Evolutionary conservation across 345 rosid species (phyloP), one percentile per base, ranked within the genome.

Genomic region (Limnanthes douglasii): DNA sequence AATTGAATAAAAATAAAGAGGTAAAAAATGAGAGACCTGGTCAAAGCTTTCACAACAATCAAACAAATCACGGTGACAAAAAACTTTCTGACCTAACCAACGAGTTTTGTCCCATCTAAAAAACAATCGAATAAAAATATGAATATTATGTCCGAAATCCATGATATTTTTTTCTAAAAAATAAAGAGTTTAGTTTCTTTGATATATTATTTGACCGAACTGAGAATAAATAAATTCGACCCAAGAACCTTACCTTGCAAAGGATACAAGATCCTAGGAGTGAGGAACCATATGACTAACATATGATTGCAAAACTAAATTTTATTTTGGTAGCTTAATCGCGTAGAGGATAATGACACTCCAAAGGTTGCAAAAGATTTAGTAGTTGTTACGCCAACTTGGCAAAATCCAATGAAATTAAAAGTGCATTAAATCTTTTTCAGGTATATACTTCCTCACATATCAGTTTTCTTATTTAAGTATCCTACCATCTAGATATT

Each of bases 401-500:
- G 74, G 92, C 95, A 65, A 37, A 85, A 72, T 31, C 98, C 95
- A 8, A 95, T 90, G 65, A 79, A 90, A 50, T 84, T 90, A 64
- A 90, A 90, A 95, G 80, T 84, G 5, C 86, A 58, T 64, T 90
- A 79, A 49, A 90, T 84, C 72, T 94, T 72, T 64, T 95, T 95
- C 0, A 84, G 92, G 4, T 94, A 94, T 56, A 75, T 68, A 21
- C 37, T 37, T 46, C 80, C 95, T n/a, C 68, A 50, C 34, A 90
- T 72, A 51, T 79, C 85, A 28, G 86, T 66, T 49, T 45, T 67
- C 54, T 72, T 58, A 34, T 77, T 90, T 60, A 90, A 90, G 28
- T 34, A 51, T 48, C 39, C 62, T n/a, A 85, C 90, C 95, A 90
- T 90, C 95, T 84, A 78, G 56, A 58, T 46, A 46, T 33, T 28